Conservation (phyloP, 1,139 yeast species). For the Kluyveromyces marxianus region DNA sequence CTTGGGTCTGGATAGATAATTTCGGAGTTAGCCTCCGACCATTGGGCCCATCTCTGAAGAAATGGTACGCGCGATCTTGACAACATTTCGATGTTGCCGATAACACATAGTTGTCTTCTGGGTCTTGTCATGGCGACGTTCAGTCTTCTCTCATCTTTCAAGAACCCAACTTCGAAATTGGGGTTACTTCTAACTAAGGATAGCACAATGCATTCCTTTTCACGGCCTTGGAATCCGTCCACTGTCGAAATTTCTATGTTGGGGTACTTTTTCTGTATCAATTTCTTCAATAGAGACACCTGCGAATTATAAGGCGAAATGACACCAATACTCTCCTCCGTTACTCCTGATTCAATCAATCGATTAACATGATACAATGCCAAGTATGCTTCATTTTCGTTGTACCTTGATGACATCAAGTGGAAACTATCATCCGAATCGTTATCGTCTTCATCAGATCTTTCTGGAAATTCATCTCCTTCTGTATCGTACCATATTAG, state of each 20-base stretch:
- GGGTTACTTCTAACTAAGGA: slow-evolving; percentile 75
- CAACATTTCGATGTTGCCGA: slow-evolving; percentile 75
- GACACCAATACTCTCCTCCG: slow-evolving; percentile 56
- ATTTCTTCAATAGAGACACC: slow-evolving; percentile 51
- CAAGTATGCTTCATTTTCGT: slow-evolving; percentile 63
- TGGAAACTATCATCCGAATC: slow-evolving; percentile 18
- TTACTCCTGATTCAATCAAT: slow-evolving; percentile 43
- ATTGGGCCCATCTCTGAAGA: slow-evolving; percentile 58
- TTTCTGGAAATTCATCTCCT: slow-evolving; percentile 75
- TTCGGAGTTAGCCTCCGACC: slow-evolving; percentile 64
- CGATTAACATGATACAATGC: slow-evolving; percentile 49
- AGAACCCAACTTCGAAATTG: slow-evolving; percentile 61
- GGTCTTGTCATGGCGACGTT: slow-evolving; percentile 94
- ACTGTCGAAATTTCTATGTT: slow-evolving; percentile 75
- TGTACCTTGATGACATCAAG: slow-evolving; percentile 47
- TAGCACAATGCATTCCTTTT: slow-evolving; percentile 76
- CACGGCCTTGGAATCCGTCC: slow-evolving; percentile 92
- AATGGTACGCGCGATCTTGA: slow-evolving; percentile 40
- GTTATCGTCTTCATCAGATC: slow-evolving; percentile 38
- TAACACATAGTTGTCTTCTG: slow-evolving; percentile 71
- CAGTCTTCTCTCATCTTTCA: slow-evolving; percentile 60
- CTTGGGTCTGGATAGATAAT: slow-evolving; percentile 56
- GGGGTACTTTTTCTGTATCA: slow-evolving; percentile 44
- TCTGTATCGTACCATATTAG: slow-evolving; percentile 86
- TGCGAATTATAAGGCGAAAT: slow-evolving; percentile 91